These are phyloP conservation scores for Bauhinia variegata DNA, from an alignment of 306 rosid genomes.

Conservation along the genomic window DNA sequence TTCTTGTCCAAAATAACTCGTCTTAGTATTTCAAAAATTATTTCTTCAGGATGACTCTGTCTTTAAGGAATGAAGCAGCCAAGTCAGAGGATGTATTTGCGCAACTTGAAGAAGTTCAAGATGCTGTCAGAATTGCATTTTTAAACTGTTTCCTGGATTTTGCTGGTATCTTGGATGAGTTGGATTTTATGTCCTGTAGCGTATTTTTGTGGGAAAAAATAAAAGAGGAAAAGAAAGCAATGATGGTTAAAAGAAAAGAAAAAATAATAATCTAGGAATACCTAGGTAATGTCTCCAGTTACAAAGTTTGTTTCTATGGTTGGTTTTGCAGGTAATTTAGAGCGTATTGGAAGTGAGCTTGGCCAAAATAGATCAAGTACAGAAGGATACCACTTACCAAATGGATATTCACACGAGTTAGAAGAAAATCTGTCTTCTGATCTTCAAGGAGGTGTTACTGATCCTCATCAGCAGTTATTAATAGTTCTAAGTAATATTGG, in stretches of 20 bases:
- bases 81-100: slow-evolving; percentile 83
- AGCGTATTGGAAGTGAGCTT: slow-evolving; percentile 76
- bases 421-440: slow-evolving; percentile 57
- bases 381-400: slow-evolving; percentile 61
- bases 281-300: slow-evolving; percentile 26
- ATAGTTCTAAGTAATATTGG: slow-evolving; percentile 92
- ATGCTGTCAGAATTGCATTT: slow-evolving; percentile 93
- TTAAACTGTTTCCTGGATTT: slow-evolving; percentile 92
- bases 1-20: slow-evolving; percentile 17
- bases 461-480: slow-evolving; percentile 82
- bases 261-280: slow-evolving; percentile 13
- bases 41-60: slow-evolving; percentile 76
- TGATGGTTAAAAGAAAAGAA: slow-evolving; percentile 10
- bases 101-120: slow-evolving; percentile 92
- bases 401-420: slow-evolving; percentile 71
- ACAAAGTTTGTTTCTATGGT: slow-evolving; percentile 36
- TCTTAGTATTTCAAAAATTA: slow-evolving; percentile 34
- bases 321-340: slow-evolving; percentile 67
- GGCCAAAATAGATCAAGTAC: slow-evolving; percentile 56
- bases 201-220: slow-evolving; percentile 10
- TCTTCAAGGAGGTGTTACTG: slow-evolving; percentile 58
- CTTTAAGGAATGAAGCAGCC: slow-evolving; percentile 76
- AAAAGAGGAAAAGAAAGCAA: slow-evolving; percentile 12
- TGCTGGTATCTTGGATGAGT: slow-evolving; percentile 75
- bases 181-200: slow-evolving; percentile 25